Conservation (phyloP, 495 filamentous ascomycete genomes). For the Recurvomyces mirabilis region DNA sequence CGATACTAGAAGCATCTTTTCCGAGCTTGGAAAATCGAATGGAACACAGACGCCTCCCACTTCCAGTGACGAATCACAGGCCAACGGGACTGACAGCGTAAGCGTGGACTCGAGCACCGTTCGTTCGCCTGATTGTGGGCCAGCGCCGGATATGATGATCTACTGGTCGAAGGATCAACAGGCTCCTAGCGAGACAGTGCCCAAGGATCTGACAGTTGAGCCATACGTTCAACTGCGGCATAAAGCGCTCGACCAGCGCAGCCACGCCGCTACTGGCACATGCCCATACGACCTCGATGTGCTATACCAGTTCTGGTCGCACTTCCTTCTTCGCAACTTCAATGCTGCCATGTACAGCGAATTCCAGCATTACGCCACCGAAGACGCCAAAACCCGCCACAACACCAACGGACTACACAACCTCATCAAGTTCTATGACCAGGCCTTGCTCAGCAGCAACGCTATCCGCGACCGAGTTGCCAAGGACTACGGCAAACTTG, state of each 20-base stretch:
- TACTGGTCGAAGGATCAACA: conserved; percentile 42
- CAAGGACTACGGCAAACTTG: conserved; percentile 43
- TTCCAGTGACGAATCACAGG: conserved; percentile 23
- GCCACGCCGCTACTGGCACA: conserved; percentile 36
- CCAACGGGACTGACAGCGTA: conserved; percentile 12
- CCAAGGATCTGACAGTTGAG: conserved; percentile 38
- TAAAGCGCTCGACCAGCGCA: conserved; percentile 47
- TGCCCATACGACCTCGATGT: conserved; percentile 50
- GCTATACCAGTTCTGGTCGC: conserved; percentile 70
- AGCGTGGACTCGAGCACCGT: background rate
- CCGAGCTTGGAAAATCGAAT: conserved; percentile 23
- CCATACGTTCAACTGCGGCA: conserved; percentile 44
- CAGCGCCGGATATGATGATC: conserved; percentile 6
- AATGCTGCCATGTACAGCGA: conserved; percentile 70
- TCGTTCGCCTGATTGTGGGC: background rate
- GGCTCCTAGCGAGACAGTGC: conserved; percentile 31
- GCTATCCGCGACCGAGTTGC: conserved; percentile 42
- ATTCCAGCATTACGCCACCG: conserved; percentile 58
- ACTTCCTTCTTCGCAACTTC: conserved; percentile 64
- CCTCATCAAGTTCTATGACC: conserved; percentile 49
- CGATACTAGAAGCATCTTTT: conserved; percentile 37
- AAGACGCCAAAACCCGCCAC: conserved; percentile 45
- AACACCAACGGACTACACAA: conserved; percentile 42
- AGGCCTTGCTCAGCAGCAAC: conserved; percentile 39
- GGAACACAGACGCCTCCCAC: conserved; percentile 22